Evolutionary conservation across 2,329 filamentous ascomycete genomes (phyloP), one percentile per base, ranked within the genome.

Genomic region (Whalleya microplaca): DNA sequence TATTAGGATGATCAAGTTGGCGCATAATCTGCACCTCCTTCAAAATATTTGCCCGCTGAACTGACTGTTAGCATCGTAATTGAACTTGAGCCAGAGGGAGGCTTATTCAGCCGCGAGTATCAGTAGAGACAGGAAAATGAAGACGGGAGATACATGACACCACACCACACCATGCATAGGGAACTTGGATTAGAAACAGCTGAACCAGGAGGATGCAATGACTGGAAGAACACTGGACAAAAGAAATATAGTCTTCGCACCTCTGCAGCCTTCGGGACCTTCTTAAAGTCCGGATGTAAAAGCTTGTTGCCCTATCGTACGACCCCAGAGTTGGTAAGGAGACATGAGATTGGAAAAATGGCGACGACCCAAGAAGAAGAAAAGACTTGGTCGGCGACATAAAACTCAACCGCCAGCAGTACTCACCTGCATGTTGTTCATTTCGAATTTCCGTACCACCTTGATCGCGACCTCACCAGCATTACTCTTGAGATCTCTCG

Each of bases 21-120:
- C 93, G 91, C 94, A 99, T 99, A 66, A 99, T 99, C 70, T 96
- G 91, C 14, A 99, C 95, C 75, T 99, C 95, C 77, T 99, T 99
- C 59, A 99, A 79, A 64, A 99, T 98, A 70, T 98, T 99, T 62
- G 94, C 91, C 77, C 95, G 85, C 95, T 99, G 74, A 63, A 63
- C 55, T 62, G 58, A 21, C 60, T 47, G 66, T 76, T 68, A 75
- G 69, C 56, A 41, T 43, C n/a, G 23, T 48, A 50, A 63, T 53
- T 14, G 5, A 12, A 14, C 51, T 59, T 47, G 32, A 21, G 43
- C 44, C 3, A 32, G 51, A 45, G 56, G n/a, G 16, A 9, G 10
- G 21, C 3, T 21, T 48, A 19, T 47, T 27, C 21, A 18, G 32
- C 32, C 32, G 32, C 32, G 32, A 37, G 10, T 6, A 14, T 37